Percentiles rank a stretch among this genome's conserved stretches.
Evolutionary conservation across 2,329 filamentous ascomycete genomes (phyloP).

Genomic region (Aureobasidium namibiae): DNA sequence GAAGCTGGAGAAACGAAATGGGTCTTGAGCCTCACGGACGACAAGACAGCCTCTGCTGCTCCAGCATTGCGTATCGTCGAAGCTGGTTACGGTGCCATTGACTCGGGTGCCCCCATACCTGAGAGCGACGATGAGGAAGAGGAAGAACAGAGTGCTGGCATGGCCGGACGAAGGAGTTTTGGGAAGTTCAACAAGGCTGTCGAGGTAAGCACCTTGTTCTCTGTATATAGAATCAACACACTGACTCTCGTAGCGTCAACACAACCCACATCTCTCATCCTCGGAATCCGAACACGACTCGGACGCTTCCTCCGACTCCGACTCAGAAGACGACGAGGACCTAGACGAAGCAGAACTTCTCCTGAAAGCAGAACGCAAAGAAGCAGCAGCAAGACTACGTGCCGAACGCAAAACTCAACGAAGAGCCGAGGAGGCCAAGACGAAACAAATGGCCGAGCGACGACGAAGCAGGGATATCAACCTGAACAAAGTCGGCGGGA

Average conservation of each 20-base stretch:
- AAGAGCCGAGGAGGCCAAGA: conserved; percentile 41
- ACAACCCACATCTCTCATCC: conserved; percentile 25
- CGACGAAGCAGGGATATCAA: conserved; percentile 60
- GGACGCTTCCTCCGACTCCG: conserved; percentile 26
- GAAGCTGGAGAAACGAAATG: conserved; percentile 64
- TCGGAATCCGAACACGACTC: conserved; percentile 25
- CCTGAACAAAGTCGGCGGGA: conserved; percentile 47
- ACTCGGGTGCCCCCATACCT: conserved; percentile 22
- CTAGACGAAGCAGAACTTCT: conserved; percentile 31
- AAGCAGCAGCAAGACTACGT: conserved; percentile 35
- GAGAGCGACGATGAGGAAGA: conserved; percentile 23
- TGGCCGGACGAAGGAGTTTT: conserved; percentile 41
- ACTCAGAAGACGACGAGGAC: conserved; percentile 22
- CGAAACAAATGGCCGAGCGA: conserved; percentile 47
- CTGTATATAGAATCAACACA: neutral
- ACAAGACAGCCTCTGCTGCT: conserved; percentile 27
- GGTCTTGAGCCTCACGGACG: conserved; percentile 55
- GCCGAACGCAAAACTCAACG: conserved; percentile 39
- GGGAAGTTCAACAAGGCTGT: conserved; percentile 38
- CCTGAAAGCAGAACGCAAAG: conserved; percentile 38
- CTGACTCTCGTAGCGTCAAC: conserved; percentile 29
- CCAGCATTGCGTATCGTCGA: conserved; percentile 50
- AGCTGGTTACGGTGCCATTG: conserved; percentile 48
- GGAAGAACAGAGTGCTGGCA: conserved; percentile 22
- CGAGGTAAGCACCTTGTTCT: conserved; percentile 20